Evolutionary conservation across 2,329 filamentous ascomycete species (phyloP), one percentile per base, ranked within the genome.

Genomic region (Colletotrichum kahawae): DNA sequence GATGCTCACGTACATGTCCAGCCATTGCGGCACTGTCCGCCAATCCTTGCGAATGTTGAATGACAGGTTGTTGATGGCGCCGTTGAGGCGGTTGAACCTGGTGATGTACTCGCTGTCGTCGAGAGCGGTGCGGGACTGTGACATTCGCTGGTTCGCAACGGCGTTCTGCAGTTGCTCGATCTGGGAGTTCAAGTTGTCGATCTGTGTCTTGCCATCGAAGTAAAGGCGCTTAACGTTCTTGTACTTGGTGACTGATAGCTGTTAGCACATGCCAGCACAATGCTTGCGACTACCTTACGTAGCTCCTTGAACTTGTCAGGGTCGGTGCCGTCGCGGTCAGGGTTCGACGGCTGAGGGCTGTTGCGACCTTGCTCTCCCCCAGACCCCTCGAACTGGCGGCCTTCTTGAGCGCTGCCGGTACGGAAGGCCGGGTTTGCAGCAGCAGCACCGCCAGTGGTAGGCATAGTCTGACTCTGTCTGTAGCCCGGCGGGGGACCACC

Each of bases 211-310:
- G 81, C 96, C 95, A 78, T 98, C 97, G 83, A 98, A 98, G 83
- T 98, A 99, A 80, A 98, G 94, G 71, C 95, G 93, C 87, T 99
- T 99, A 73, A 99, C 96, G 82, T 98, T 98, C 83, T 97, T 97
- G 83, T 99, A 99, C 87, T 99, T 99, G 78, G 92, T 92, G 81
- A 97, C 96, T 98, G 60, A 34, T 34, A 48, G 16, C 27, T 48
- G 80, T 80, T 85, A 86, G 79, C 87, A 85, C 81, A 74, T 60
- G 29, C 51, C 38, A 36, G 10, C 31, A 48, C 29, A 24, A 57
- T 27, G 54, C 12, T n/a, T 12, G 54, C 18, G 21, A 24, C 13
- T 36, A 54, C 83, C 87, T 77, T 87, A 92, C 90, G 82, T 60
- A 92, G 81, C 69, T 92, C 90, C 77, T 92, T 92, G 75, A 90